Evolutionary conservation across 1,284 basidiomycete genomes (phyloP).

Genomic region (Leccinum insigne): DNA sequence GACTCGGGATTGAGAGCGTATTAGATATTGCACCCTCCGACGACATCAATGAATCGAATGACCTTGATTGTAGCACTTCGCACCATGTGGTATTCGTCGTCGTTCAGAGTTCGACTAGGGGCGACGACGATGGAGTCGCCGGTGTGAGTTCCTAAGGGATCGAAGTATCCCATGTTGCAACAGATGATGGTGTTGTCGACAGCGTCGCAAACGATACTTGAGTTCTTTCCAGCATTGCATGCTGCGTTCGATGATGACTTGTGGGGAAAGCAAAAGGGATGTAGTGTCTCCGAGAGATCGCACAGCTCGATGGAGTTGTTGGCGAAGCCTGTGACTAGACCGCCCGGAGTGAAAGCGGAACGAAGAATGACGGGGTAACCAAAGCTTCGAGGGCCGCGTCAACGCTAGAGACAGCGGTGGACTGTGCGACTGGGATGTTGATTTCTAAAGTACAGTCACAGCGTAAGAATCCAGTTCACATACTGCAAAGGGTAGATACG

Average conservation of each 20-base stretch:
- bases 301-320: slow-evolving; percentile 95
- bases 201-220: slow-evolving; percentile 98
- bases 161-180: slow-evolving; percentile 99
- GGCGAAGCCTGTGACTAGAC: slow-evolving; percentile 98
- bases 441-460: slow-evolving; percentile 67
- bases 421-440: slow-evolving; percentile 96
- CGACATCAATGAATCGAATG: slow-evolving; percentile 67
- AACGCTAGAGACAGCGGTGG: slow-evolving; percentile 97
- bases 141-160: slow-evolving; percentile 98
- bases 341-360: slow-evolving; percentile 97
- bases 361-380: slow-evolving; percentile 99
- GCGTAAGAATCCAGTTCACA: slow-evolving; percentile 1
- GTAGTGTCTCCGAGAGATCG: slow-evolving; percentile 82
- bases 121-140: slow-evolving; percentile 99
- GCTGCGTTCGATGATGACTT: slow-evolving; percentile 96
- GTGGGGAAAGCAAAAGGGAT: slow-evolving; percentile 89
- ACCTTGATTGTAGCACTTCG: too few species aligned
- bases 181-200: slow-evolving; percentile 96
- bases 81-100: slow-evolving; percentile 86
- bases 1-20: slow-evolving; percentile 96
- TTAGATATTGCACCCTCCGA: slow-evolving; percentile 99
- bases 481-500: slow-evolving; percentile 14
- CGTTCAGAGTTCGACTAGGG: slow-evolving; percentile 96
- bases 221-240: slow-evolving; percentile 99
- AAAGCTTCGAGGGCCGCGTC: slow-evolving; percentile 90